Percentiles rank a stretch among this genome's conserved stretches.
phyloP scores from a whole-genome alignment of 2,329 filamentous ascomycete species.

The Fusarium ramigenum region DNA sequence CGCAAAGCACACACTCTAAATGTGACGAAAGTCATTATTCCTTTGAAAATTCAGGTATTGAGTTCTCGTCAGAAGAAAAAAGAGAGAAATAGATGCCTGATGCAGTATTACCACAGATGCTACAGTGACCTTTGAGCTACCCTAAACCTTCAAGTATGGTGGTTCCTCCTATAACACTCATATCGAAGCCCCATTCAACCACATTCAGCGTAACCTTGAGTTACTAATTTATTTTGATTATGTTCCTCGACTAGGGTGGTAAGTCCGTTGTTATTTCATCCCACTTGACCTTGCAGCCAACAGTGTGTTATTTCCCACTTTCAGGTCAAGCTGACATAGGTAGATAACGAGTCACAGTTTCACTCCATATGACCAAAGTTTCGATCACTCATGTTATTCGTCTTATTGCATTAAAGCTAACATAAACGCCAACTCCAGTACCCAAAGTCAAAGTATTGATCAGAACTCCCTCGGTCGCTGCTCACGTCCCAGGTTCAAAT shows the following conservation, averaged over 20 bases:
- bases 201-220: background rate
- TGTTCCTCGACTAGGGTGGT: background rate
- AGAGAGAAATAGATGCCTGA: background rate
- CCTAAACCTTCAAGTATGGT: background rate
- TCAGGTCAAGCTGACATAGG: background rate
- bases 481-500: conserved; percentile 44
- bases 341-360: background rate
- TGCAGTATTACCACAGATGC: background rate
- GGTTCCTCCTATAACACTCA: background rate
- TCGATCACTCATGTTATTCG: background rate
- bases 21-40: background rate
- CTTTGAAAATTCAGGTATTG: background rate
- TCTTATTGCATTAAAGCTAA: background rate
- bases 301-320: background rate
- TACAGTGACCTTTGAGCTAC: background rate
- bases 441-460: conserved; percentile 16
- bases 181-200: background rate
- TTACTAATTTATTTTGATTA: background rate
- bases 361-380: background rate
- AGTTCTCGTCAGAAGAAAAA: background rate
- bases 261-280: background rate
- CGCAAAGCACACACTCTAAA: conserved; percentile 54
- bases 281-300: background rate
- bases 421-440: conserved; percentile 34
- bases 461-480: conserved; percentile 49